These are phyloP conservation scores for Suhomyces choctaworum DNA, from an alignment of 1,139 yeast genomes.

Conservation along the genomic window DNA sequence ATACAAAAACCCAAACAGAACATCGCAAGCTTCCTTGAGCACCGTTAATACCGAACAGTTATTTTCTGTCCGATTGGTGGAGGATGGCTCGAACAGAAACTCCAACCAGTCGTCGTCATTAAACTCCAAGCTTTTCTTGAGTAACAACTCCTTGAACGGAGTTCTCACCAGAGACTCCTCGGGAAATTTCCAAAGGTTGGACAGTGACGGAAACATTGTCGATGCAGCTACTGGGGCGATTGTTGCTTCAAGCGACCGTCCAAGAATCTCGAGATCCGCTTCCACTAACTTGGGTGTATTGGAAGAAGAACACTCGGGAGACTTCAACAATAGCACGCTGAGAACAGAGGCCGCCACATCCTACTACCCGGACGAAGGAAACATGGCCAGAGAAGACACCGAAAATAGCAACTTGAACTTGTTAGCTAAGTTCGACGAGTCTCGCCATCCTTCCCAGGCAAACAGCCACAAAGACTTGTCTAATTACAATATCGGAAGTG, in stretches of 20 bases:
- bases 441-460: conserved; percentile 21
- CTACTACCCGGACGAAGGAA: conserved; percentile 7
- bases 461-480: conserved; percentile 20
- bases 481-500: conserved; percentile 12
- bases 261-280: conserved; percentile 26
- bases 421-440: conserved; percentile 26
- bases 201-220: conserved; percentile 56
- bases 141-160: conserved; percentile 33
- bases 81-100: conserved; percentile 41
- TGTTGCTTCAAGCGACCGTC: conserved; percentile 13
- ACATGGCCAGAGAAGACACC: conserved; percentile 16
- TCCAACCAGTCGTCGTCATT: conserved; percentile 30
- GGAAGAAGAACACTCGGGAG: conserved; percentile 33
- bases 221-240: conserved; percentile 16
- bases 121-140: conserved; percentile 31
- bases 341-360: conserved; percentile 7
- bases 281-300: conserved; percentile 34
- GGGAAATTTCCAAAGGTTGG: conserved; percentile 52
- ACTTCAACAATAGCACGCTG: conserved; percentile 16
- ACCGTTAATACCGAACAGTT: conserved; percentile 87
- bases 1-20: conserved; percentile 26
- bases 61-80: conserved; percentile 75
- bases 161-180: conserved; percentile 36
- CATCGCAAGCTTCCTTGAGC: conserved; percentile 70
- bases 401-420: conserved; percentile 23